Evolutionary conservation across 78 protist species (phyloP).

Genomic region (Dictyostelium brefeldianum): DNA sequence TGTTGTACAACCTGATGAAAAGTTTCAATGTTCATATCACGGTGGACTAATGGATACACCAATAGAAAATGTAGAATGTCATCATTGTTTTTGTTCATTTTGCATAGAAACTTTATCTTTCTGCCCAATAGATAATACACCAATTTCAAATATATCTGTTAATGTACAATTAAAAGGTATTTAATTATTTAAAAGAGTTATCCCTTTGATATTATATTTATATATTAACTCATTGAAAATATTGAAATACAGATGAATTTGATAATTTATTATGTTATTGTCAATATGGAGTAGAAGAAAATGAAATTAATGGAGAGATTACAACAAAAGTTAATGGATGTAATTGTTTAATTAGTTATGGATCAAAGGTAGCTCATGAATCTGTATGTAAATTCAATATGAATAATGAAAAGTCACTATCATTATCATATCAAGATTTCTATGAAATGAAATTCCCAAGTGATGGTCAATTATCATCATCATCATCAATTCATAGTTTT

Average conservation of each 20-base stretch:
- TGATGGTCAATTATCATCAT: not conserved
- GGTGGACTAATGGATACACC: slow-evolving; percentile 56
- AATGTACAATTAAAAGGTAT: slow-evolving; percentile 31
- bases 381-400: slow-evolving; percentile 14
- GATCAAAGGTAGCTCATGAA: slow-evolving; percentile 42
- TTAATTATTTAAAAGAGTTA: no score
- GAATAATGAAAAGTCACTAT: not conserved
- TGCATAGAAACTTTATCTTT: slow-evolving; percentile 22
- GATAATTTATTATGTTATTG: slow-evolving; percentile 71
- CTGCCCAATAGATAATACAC: slow-evolving; percentile 37
- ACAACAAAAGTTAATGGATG: slow-evolving; percentile 38
- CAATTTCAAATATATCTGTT: not conserved
- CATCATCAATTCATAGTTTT: not conserved
- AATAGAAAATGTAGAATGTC: slow-evolving; percentile 9
- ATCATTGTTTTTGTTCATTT: slow-evolving; percentile 40
- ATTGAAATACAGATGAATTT: slow-evolving; percentile 40
- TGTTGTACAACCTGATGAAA: slow-evolving; percentile 57
- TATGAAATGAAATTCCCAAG: not conserved
- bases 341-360: slow-evolving; percentile 38
- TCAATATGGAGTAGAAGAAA: slow-evolving; percentile 50
- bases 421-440: slow-evolving; percentile 30
- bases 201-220: no score
- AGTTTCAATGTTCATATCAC: slow-evolving; percentile 31
- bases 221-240: no score
- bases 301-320: slow-evolving; percentile 24